These are phyloP conservation scores for Aspergillus proliferans DNA, from an alignment of 2,329 filamentous ascomycete genomes.

Conservation along the genomic window DNA sequence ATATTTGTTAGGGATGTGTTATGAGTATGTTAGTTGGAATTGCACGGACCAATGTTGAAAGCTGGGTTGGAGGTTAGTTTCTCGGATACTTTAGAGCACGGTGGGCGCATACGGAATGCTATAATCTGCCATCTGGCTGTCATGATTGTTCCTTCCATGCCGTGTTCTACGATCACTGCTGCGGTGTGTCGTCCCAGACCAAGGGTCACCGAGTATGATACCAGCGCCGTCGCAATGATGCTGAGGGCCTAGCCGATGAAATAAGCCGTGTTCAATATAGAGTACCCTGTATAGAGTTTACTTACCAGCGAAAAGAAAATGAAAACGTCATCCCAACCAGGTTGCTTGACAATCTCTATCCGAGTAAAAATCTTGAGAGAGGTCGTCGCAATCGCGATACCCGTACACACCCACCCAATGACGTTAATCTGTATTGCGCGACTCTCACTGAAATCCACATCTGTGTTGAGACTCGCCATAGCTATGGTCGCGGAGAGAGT, in stretches of 20 bases:
- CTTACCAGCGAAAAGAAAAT: constrained; percentile 23
- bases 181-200: constrained; percentile 21
- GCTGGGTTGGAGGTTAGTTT: constrained; percentile 2
- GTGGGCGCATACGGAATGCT: constrained; percentile 13
- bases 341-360: constrained; percentile 8
- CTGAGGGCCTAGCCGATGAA: constrained; percentile 13
- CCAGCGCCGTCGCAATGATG: constrained; percentile 19
- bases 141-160: constrained; percentile 10
- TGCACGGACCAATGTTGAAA: constrained; percentile 19
- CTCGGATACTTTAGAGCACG: neutral
- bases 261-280: neutral
- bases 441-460: constrained; percentile 17
- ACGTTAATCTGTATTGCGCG: constrained; percentile 13
- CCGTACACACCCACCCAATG: constrained; percentile 20
- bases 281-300: neutral
- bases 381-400: constrained; percentile 13
- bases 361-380: constrained; percentile 18
- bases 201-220: constrained; percentile 18
- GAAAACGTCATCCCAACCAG: constrained; percentile 26
- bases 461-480: constrained; percentile 6
- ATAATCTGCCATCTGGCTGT: constrained; percentile 22
- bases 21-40: neutral
- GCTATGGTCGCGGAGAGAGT: no score
- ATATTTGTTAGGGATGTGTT: neutral
- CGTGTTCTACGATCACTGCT: constrained; percentile 18